Evolutionary conservation across 2,329 filamentous ascomycete species (phyloP).

Genomic region (Verticillium klebahnii): DNA sequence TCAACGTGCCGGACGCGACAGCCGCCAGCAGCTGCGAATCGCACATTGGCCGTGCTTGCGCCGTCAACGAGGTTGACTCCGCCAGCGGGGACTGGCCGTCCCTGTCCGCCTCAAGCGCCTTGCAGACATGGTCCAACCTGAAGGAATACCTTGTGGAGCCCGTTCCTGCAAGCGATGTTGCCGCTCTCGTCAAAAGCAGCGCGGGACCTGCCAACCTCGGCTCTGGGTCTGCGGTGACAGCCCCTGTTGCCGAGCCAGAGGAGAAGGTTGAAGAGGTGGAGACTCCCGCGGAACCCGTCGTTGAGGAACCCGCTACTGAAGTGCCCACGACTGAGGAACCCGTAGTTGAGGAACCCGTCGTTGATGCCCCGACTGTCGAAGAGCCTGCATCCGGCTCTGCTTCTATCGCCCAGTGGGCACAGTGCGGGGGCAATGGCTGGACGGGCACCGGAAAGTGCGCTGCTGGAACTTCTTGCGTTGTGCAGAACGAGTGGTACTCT

Average conservation of each 20-base stretch:
- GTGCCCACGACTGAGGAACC: background rate
- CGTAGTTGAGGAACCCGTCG: background rate
- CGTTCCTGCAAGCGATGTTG: slow-evolving; percentile 18
- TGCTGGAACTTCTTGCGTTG: slow-evolving; percentile 17
- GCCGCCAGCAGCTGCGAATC: slow-evolving; percentile 5
- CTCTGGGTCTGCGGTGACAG: slow-evolving; percentile 2
- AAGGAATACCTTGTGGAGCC: slow-evolving; percentile 18
- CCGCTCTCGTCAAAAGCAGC: slow-evolving; percentile 15
- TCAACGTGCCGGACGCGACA: slow-evolving; percentile 17
- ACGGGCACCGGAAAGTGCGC: slow-evolving; percentile 20
- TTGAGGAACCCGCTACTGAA: background rate
- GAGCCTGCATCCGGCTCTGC: background rate
- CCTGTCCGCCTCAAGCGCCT: slow-evolving; percentile 14
- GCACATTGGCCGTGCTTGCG: slow-evolving; percentile 4
- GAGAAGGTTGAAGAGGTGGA: background rate
- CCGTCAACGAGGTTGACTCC: background rate
- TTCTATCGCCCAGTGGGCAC: slow-evolving; percentile 11
- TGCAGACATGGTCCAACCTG: slow-evolving; percentile 10
- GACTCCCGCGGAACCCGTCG: background rate
- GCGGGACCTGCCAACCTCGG: slow-evolving; percentile 20
- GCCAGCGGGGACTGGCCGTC: slow-evolving; percentile 17
- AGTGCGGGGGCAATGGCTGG: slow-evolving; percentile 20
- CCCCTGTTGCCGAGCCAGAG: slow-evolving; percentile 1
- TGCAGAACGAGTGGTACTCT: slow-evolving; percentile 22
- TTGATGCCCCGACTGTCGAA: background rate